Conservation (phyloP, 805 yeast species). For the Sugiyamaella qingdaonensis region DNA sequence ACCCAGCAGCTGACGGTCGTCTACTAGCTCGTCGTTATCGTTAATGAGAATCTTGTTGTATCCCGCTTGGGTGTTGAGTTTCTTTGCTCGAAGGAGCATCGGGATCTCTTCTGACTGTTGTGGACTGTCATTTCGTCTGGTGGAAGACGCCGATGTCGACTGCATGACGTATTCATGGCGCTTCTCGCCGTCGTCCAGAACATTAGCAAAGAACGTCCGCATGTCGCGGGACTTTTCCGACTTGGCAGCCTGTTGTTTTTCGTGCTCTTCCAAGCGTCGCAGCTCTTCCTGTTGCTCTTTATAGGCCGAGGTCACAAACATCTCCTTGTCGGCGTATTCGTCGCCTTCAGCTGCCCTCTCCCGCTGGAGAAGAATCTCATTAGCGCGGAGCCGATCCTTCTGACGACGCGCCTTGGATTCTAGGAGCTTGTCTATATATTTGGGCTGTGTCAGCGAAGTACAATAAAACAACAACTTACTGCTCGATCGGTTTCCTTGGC, state of each 20-base stretch:
- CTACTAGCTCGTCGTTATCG: constrained; percentile 28
- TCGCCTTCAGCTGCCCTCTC: constrained; percentile 41
- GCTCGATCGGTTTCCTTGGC: constrained; percentile 15
- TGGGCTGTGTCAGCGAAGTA: constrained; percentile 21
- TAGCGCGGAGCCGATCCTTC: constrained; percentile 40
- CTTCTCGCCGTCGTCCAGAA: constrained; percentile 22
- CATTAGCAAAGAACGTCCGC: constrained; percentile 18
- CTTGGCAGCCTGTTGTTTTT: constrained; percentile 12
- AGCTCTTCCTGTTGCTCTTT: constrained; percentile 36
- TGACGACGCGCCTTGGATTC: constrained; percentile 45
- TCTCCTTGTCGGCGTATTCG: constrained; percentile 37
- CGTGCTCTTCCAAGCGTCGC: constrained; percentile 20
- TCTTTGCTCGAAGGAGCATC: constrained; percentile 18
- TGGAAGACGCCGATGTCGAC: constrained; percentile 1
- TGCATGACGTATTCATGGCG: constrained; percentile 17
- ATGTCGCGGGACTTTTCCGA: constrained; percentile 12
- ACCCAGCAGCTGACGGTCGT: constrained; percentile 24
- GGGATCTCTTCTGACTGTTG: constrained; percentile 8
- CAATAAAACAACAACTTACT: constrained; percentile 3
- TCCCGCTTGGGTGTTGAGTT: constrained; percentile 20
- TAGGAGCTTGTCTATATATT: constrained; percentile 41
- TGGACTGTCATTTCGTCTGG: neutral
- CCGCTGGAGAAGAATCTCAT: constrained; percentile 36
- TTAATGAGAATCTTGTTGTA: constrained; percentile 22
- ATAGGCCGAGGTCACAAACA: constrained; percentile 48